Base-by-base conservation (phyloP, 176 grass and related monocot species). In the Triticum timopheevii region DNA sequence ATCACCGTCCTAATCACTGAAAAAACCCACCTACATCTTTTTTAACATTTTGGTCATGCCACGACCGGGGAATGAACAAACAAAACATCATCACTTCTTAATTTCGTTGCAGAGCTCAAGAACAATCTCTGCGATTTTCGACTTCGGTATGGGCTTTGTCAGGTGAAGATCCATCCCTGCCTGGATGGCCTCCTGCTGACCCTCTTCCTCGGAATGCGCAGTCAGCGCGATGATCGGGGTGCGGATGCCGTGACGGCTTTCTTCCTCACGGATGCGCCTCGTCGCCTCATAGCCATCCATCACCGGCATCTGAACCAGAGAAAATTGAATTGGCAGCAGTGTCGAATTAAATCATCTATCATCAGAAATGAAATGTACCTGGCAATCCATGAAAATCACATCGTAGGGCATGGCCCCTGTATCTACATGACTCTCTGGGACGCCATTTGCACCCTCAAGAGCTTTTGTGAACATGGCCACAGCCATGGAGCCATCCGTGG, bases 261-360 rank as follows among this genome's bases (percentile, higher is more conserved):
- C 95, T 70, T 95, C 93, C 73, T 93, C 72, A 0, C 93, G 89
- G 47, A 97, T 95, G 30, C 34, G 49, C 49, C 58, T 93, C 3
- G 95, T 94, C 24, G 95, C 91, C 80, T 93, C 93, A 73, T 95
- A 95, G 49, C 95, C 95, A 49, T 97, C 82, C 85, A 97, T 95
- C 47, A 87, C 28, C n/a, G 90, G 92, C 93, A 95, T 95, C 95
- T 97, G 67, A 76, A 83, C 19, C 24, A 78, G 49, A 69, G 0
- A 66, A 34, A 2, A 31, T 69, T 39, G 3, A 52, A 8, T 69
- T 42, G 84, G 0, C 24, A 67, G 30, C 8, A 54, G 7, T 65
- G 49, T 82, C 61, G 34, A 65, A 54, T 19, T 44, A 42, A 40
- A 80, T 27, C 13, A 33, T 73, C 27, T 16, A 47, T 13, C 44